Base-by-base conservation (phyloP, 441 rosid genomes). In the Pelargonium citronellum region DNA sequence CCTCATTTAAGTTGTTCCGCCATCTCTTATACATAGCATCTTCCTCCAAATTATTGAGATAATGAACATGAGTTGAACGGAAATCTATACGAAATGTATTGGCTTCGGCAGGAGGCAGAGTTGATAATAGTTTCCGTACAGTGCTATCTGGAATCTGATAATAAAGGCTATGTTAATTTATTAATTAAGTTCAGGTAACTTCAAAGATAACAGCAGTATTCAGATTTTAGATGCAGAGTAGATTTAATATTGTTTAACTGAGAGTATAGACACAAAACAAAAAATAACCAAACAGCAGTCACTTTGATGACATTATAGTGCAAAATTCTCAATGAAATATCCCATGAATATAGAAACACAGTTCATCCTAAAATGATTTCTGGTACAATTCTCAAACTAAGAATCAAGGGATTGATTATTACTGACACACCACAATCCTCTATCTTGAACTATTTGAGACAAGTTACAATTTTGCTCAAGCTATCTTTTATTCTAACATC, bases 1-100 rank as follows among this genome's bases (percentile, higher is more conserved):
- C 99, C 96, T 93, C 99, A 74, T 96, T 91, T 66, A 96, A 2
- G 82, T 93, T 96, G 86, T 80, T 96, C 72, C 97, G 86, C 99
- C 99, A 93, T 67, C 88, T 87, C 84, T 80, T 90, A 81, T 96
- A 93, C 96, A 89, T 89, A 67, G 88, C 85, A 89, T 93, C 99
- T 83, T 90, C 97, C 87, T 96, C 99, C 84, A 96, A 80, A 82
- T 96, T 91, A 83, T 91, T 96, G 74, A 96, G 91, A 87, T 87
- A 96, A 78, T 90, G 89, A 77, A 96, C 98, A 85, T 90, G 88
- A 69, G 73, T 71, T n/a, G 98, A 96, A 77, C 99, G 97, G 71
- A 90, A 96, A 82, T 96, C 98, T 75, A 96, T 83, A 73, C 99
- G 90, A 75, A 89, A 81, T 73, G 79, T 81, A 79, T 78, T 85